Evolutionary conservation across 768 basidiomycete species (phyloP).

Genomic region (Suillus fuscotomentosus): DNA sequence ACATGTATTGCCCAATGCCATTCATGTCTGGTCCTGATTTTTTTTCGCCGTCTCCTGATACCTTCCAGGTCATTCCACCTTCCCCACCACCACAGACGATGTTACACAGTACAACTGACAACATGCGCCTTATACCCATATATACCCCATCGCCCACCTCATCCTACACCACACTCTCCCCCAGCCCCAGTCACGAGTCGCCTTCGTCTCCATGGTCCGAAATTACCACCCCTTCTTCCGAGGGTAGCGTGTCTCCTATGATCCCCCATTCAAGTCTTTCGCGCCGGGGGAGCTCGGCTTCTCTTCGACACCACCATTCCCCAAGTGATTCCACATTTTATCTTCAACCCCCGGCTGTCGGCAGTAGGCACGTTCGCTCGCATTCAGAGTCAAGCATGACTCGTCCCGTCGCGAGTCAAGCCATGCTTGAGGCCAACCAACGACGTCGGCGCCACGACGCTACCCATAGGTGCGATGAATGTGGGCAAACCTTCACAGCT

Average conservation of each 20-base stretch:
- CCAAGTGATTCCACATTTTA: conserved; percentile 9
- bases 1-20: neutral
- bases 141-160: conserved; percentile 23
- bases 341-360: neutral
- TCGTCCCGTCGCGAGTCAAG: conserved; percentile 28
- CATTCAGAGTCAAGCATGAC: conserved; percentile 14
- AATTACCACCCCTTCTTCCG: conserved; percentile 15
- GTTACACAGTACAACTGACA: neutral
- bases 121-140: neutral
- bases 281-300: neutral
- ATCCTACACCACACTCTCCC: conserved; percentile 23
- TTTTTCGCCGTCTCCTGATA: neutral
- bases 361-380: conserved; percentile 14
- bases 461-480: conserved; percentile 15
- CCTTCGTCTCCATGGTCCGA: conserved; percentile 18
- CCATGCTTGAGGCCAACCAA: conserved; percentile 31
- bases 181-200: conserved; percentile 17
- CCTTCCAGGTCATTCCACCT: conserved; percentile 7
- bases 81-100: neutral
- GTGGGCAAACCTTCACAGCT: conserved; percentile 28
- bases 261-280: conserved; percentile 1
- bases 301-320: neutral
- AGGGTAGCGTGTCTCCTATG: neutral
- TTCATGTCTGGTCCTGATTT: conserved; percentile 11
- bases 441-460: conserved; percentile 30